These are phyloP conservation scores for Trichocladium uniseriatum DNA, from an alignment of 495 filamentous ascomycete genomes.

Conservation along the genomic window DNA sequence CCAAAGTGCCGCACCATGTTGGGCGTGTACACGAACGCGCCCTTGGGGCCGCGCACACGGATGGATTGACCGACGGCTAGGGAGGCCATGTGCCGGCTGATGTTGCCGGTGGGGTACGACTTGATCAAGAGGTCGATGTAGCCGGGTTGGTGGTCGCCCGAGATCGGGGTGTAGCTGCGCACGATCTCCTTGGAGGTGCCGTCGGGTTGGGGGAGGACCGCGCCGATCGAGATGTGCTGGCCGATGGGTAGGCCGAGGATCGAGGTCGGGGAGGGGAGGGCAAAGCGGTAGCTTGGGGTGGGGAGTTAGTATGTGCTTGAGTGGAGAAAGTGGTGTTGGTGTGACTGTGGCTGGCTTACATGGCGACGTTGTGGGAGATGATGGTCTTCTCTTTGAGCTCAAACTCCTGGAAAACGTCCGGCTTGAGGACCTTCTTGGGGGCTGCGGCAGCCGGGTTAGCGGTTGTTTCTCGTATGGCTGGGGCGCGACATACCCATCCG, in stretches of 20 bases:
- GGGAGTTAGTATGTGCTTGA: neutral
- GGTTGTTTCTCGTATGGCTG: slow-evolving; percentile 17
- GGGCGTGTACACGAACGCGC: slow-evolving; percentile 90
- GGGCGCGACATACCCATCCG: slow-evolving; percentile 39
- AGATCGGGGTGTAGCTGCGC: slow-evolving; percentile 94
- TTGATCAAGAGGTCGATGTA: slow-evolving; percentile 97
- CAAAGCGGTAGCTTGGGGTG: slow-evolving; percentile 68
- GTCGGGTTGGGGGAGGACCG: slow-evolving; percentile 52
- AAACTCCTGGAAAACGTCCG: slow-evolving; percentile 79
- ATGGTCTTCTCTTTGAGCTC: slow-evolving; percentile 81
- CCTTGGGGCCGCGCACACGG: slow-evolving; percentile 86
- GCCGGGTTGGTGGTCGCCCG: slow-evolving; percentile 81
- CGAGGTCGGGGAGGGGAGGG: slow-evolving; percentile 61
- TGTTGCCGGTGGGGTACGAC: slow-evolving; percentile 93
- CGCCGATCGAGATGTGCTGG: slow-evolving; percentile 94
- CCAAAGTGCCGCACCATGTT: slow-evolving; percentile 92
- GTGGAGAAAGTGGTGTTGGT: neutral
- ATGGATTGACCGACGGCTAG: slow-evolving; percentile 78
- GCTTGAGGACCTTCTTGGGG: slow-evolving; percentile 73
- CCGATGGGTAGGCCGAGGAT: slow-evolving; percentile 96
- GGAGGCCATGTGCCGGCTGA: slow-evolving; percentile 78
- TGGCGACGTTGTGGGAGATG: slow-evolving; percentile 94
- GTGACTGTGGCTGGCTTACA: slow-evolving; percentile 44
- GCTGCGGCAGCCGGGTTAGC: slow-evolving; percentile 37
- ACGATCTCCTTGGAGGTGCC: slow-evolving; percentile 78